Percentiles rank a stretch among this genome's conserved stretches.
Conservation (phyloP, 768 basidiomycete species). For the Russula emetica region DNA sequence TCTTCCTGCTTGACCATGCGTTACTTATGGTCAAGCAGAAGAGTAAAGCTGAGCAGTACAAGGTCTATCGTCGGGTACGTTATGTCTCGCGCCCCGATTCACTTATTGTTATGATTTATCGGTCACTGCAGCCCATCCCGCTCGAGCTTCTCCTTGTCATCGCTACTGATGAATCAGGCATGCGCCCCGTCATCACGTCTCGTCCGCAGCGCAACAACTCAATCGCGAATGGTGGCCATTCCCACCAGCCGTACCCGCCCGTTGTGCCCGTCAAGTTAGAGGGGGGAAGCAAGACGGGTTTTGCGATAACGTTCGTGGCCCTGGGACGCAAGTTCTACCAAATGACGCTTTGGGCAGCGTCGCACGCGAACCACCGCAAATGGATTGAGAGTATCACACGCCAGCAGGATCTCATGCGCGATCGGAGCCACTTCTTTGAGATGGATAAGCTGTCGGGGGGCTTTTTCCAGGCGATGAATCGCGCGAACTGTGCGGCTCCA, state of each 20-base stretch:
- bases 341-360: slow-evolving; percentile 86
- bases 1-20: slow-evolving; percentile 96
- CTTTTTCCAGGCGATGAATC: slow-evolving; percentile 80
- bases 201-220: slow-evolving; percentile 44
- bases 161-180: slow-evolving; percentile 59
- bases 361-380: slow-evolving; percentile 79
- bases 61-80: slow-evolving; percentile 88
- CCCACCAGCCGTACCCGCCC: slow-evolving; percentile 41
- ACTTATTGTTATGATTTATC: slow-evolving; percentile 20
- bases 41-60: slow-evolving; percentile 86
- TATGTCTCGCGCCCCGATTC: background rate
- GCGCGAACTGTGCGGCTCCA: slow-evolving; percentile 88
- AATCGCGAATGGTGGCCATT: slow-evolving; percentile 33
- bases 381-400: slow-evolving; percentile 91
- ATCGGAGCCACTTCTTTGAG: slow-evolving; percentile 84
- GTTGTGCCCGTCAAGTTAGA: slow-evolving; percentile 45
- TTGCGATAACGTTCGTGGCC: slow-evolving; percentile 89
- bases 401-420: slow-evolving; percentile 81
- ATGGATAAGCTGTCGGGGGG: slow-evolving; percentile 79
- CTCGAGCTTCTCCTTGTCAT: slow-evolving; percentile 85
- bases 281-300: slow-evolving; percentile 73
- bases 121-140: slow-evolving; percentile 74
- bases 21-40: slow-evolving; percentile 92
- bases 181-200: slow-evolving; percentile 31
- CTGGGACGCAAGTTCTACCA: slow-evolving; percentile 91